Percentiles rank a stretch among this genome's conserved stretches.
phyloP scores from a whole-genome alignment of 139 green algal genomes.

The Chlamydomonas sp. region DNA sequence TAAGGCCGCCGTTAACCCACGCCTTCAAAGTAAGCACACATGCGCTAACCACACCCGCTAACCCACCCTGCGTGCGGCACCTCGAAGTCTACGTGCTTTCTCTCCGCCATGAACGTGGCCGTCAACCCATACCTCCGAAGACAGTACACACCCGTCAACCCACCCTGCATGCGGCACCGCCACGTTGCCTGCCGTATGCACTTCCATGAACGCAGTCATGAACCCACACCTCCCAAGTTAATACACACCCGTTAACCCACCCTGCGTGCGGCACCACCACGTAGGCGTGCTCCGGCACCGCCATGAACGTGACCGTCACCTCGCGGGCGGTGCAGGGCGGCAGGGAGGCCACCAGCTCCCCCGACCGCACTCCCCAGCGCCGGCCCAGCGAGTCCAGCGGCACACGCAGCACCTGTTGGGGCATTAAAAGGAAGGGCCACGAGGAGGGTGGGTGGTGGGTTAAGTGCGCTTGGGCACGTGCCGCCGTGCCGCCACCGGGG shows the following conservation, averaged over 20 bases:
- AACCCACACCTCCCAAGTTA: no score
- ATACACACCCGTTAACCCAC: conserved; percentile 5
- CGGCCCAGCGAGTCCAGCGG: conserved; percentile 38
- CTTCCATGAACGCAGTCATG: no score
- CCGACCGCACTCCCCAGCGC: conserved; percentile 42
- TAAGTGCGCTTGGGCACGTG: conserved; percentile 39
- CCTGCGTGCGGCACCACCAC: conserved; percentile 58
- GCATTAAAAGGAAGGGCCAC: not conserved
- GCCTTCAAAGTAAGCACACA: no score
- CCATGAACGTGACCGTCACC: conserved; percentile 41
- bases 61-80: conserved; percentile 51
- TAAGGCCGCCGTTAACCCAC: no score
- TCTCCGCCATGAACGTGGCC: conserved; percentile 40
- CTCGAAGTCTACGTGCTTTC: conserved; percentile 30
- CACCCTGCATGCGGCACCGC: no score
- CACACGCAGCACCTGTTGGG: conserved; percentile 36
- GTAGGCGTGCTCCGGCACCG: conserved; percentile 43
- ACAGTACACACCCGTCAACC: no score
- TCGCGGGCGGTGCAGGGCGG: conserved; percentile 38
- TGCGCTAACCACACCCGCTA: not conserved
- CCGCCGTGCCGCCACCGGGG: conserved; percentile 19
- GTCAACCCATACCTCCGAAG: not conserved
- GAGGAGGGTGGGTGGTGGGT: not conserved
- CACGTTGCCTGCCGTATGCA: no score
- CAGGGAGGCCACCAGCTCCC: conserved; percentile 38